Base-by-base conservation (phyloP, 2,329 filamentous ascomycete genomes). In the Dactylellina parvicollis region DNA sequence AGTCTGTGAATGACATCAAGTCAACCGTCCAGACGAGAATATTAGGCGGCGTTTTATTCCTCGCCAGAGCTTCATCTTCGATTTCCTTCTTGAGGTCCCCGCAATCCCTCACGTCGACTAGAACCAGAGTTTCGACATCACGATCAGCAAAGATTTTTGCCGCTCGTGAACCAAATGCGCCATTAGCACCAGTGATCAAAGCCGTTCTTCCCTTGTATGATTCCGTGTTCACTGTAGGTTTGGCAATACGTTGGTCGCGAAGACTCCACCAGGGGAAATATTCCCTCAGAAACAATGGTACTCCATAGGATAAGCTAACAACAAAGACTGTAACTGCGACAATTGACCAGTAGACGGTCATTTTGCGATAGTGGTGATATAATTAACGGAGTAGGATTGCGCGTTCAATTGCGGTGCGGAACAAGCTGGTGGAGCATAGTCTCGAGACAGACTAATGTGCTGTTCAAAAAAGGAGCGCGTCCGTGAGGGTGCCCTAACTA, bases 1-100 rank as follows among this genome's bases (percentile, higher is more conserved):
- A 81, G 4, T 79, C 80, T 1, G 76, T 75, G 66, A 80, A 81
- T 3, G 78, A 76, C 80, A 81, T 81, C 59, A 81, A 76, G 64
- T 81, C 80, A 59, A 79, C 78, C 30, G 80, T 76, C 80, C 80
- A 81, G 14, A 81, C 77, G 1, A 81, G 66, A 38, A 81, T 81
- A 5, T 75, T 79, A 0, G 80, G 80, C 7, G 57, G 54, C 16
- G 76, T 40, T 66, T 79, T 80, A 18, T 75, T 70, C 44, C 38
- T 5, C 0, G 76, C 78, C 0, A 16, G 59, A 38, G 80, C 76
- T 50, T 80, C 80, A 0, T 76, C 71, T 75, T 80, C 78, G 40
- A 81, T 81, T 66, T 81, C 61, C 61, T 77, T 44, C 70, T 81
- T 80, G 65, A 81, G 77, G 4, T 67, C 76, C 4, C 61, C 65